These are phyloP conservation scores for Schwanniomyces polymorphus DNA, from an alignment of 805 yeast species.

Conservation along the genomic window DNA sequence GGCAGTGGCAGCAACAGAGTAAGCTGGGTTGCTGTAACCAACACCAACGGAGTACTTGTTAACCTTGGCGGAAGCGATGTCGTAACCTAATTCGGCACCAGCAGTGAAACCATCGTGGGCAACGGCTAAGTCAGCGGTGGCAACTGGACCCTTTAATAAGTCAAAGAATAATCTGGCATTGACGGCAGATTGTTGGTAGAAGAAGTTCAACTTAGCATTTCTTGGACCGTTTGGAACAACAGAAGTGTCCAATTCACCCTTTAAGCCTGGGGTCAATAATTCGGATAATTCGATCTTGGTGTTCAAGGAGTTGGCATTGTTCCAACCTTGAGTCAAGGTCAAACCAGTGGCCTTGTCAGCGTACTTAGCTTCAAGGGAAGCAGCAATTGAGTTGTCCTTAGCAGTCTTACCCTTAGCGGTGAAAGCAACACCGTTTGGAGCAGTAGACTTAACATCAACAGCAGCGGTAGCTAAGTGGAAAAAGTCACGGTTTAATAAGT, in stretches of 20 bases:
- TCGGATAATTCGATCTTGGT: conserved; percentile 92
- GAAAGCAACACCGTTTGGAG: conserved; percentile 96
- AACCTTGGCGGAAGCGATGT: conserved; percentile 87
- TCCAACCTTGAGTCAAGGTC: conserved; percentile 96
- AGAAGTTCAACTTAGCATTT: conserved; percentile 86
- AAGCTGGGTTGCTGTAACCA: conserved; percentile 88
- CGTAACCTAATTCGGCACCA: conserved; percentile 97
- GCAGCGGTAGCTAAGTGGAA: conserved; percentile 87
- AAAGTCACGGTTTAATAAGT: conserved; percentile 87
- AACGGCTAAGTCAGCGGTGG: conserved; percentile 91
- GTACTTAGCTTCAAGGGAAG: conserved; percentile 88
- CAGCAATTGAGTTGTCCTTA: conserved; percentile 79
- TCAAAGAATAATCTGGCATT: conserved; percentile 95
- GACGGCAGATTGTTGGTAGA: conserved; percentile 89
- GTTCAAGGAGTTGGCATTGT: conserved; percentile 86
- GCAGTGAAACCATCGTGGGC: conserved; percentile 96
- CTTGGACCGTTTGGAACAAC: conserved; percentile 82
- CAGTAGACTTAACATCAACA: conserved; percentile 85
- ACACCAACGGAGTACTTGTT: conserved; percentile 92
- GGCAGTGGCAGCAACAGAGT: conserved; percentile 83
- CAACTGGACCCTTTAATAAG: conserved; percentile 91
- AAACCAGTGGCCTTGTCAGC: conserved; percentile 90
- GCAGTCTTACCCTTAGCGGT: conserved; percentile 88
- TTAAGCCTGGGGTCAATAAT: conserved; percentile 91
- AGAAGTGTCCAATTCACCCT: conserved; percentile 85